Evolutionary conservation across 2,329 filamentous ascomycete genomes (phyloP), one percentile per base, ranked within the genome.

Genomic region (Trichophyton schoenleinii): DNA sequence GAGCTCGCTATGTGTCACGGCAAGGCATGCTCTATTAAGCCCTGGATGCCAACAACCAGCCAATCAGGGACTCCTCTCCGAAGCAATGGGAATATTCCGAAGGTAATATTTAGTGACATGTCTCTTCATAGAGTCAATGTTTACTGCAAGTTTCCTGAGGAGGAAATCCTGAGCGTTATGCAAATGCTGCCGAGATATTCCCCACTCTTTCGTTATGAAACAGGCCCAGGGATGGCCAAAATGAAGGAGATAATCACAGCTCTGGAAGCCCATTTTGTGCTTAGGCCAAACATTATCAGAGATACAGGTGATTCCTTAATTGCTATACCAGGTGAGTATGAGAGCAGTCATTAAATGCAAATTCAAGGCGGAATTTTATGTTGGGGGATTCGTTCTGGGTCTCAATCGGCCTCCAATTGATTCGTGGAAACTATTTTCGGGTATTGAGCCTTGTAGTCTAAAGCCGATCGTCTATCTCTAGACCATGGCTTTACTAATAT

Each of bases 1-100:
- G 25, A 25, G 7, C 25, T 53, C 8, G 49, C 49, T 15, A 15
- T 36, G 11, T 7, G 49, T 7, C 49, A 53, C 34, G 49, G 49
- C 25, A 31, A 34, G 11, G 49, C 11, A 8, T 53, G 34, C 25
- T 53, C 28, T 18, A 34, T 34, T 34, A 25, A 34, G 15, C 25
- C 25, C 49, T 53, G 3, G 15, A 25, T 18, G 49, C 25, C 7
- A 25, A 25, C 25, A 25, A 25, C 25, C 2, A 25, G 22, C n/a
- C 28, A 58, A 62, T 13, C 49, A 62, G 36, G 58, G 61, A 6
- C 25, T 62, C 15, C 58, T 60, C 22, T 18, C 48, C 9, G 22
- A 15, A 18, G 61, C 48, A 8, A 52, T 49, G 3, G 48, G 52
- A 0, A 9, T 57, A 8, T 38, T 60, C 25, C 49, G 34, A 13